These are phyloP conservation scores for Anethum foeniculum DNA, from an alignment of 140 eudicot genomes.

Conservation along the genomic window DNA sequence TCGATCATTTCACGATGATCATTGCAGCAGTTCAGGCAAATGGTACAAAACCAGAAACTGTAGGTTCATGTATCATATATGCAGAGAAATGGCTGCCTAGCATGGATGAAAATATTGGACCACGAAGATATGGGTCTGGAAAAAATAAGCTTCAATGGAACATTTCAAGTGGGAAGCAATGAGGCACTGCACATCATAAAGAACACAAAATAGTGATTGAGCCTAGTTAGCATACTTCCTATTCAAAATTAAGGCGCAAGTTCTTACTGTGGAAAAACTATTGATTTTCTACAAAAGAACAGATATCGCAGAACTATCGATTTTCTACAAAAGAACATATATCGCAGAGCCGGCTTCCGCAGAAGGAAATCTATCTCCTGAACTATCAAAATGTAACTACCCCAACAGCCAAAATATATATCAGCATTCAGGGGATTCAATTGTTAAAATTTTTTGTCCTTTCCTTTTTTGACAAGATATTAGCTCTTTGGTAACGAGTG, in stretches of 20 bases:
- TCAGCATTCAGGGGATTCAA: not conserved
- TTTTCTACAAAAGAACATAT: too few relatives aligned
- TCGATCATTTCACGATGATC: constrained; percentile 56
- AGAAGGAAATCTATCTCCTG: too few relatives aligned
- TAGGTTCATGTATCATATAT: constrained; percentile 61
- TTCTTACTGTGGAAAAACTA: constrained; percentile 38
- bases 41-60: constrained; percentile 38
- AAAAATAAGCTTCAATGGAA: constrained; percentile 45
- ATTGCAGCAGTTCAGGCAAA: constrained; percentile 43
- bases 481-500: too few relatives aligned
- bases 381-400: not conserved
- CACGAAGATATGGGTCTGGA: constrained; percentile 9
- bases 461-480: too few relatives aligned
- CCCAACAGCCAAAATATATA: not conserved
- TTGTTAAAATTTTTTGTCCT: not conserved
- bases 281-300: too few relatives aligned
- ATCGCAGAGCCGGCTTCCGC: too few relatives aligned
- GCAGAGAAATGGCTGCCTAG: constrained; percentile 62
- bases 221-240: constrained; percentile 57
- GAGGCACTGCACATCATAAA: constrained; percentile 19
- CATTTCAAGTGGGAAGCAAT: constrained; percentile 30
- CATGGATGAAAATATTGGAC: constrained; percentile 23
- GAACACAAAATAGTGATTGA: constrained; percentile 45
- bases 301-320: too few relatives aligned
- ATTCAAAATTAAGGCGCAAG: constrained; percentile 58